Evolutionary conservation across 441 rosid species (phyloP), one percentile per base, ranked within the genome.

Genomic region (Omphalea diandra): DNA sequence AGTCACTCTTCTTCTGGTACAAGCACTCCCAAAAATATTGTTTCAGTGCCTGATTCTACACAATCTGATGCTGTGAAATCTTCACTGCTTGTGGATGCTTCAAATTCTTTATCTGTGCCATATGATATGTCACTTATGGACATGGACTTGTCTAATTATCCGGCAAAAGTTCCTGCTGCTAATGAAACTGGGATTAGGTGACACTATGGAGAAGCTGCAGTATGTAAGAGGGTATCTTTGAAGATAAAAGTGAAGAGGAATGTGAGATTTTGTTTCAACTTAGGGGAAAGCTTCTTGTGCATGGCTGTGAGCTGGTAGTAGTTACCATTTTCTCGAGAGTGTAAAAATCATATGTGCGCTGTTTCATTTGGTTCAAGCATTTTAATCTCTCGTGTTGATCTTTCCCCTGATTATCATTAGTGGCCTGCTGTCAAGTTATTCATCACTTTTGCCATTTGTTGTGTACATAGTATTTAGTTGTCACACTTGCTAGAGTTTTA

Each of bases 71-170:
- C 76, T 22, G 80, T 72, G 81, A 86, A 85, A 71, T 87, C 98
- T 76, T 89, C 97, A 3, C 80, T 84, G 75, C 94, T 92, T 63
- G 72, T 87, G 61, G 94, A 90, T 73, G 66, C 84, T 53, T 84
- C 96, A 29, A 79, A 84, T 60, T 86, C 89, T 75, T 69, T 79
- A 22, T 75, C 87, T 24, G 77, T 80, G 50, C 77, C 90, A 57
- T 90, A 89, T 64, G 97, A 92, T 81, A 83, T 90, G 92, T 80
- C 97, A 15, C 91, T 94, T 69, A 83, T 94, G n/a, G 98, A 92
- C 79, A 82, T 94, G 73, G 98, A 92, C 78, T 47, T 88, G 79
- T 86, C 94, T 56, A 85, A 77, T 76, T 87, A 87, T 77, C 90
- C 97, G 26, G 72, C 83, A 68, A 81, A 83, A 56, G 97, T 90